Base-by-base conservation (phyloP, 2,329 filamentous ascomycete species). In the Fusarium brachygibbosum region DNA sequence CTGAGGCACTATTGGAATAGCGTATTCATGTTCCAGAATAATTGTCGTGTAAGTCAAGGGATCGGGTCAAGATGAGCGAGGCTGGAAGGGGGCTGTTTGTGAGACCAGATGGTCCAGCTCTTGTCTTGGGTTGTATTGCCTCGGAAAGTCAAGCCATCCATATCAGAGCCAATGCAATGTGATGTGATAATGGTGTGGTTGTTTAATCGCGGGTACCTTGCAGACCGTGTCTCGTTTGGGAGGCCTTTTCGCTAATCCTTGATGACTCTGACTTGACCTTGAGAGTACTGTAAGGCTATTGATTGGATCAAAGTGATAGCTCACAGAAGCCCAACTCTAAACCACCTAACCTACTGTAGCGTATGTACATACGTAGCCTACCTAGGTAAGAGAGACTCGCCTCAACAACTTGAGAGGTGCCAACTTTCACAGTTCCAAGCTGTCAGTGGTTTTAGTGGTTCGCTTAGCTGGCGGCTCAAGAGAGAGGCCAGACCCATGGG, bases 131-230 rank as follows among this genome's bases (percentile, higher is more conserved):
- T 38, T 54, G 49, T 35, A 45, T 29, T 32, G 41, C 25, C 19
- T 59, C 34, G 29, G 21, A 28, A 19, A 50, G 28, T 31, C 13
- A 45, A 31, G 42, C 42, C 42, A 32, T 31, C n/a, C 28, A 51
- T 58, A 14, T 25, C 23, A 25, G 6, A 51, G 48, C 23, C 37
- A 42, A 42, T 35, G 42, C 42, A 59, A 38, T 37, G 56, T 59
- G 53, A 56, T 50, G 38, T 35, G 53, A 45, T 29, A 45, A 55
- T 62, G 54, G 37, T 38, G 19, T 53, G 34, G 48, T 49, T 60
- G 50, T 68, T 66, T 49, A 63, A 61, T 54, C 63, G 71, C 71
- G 71, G 71, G 71, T 73, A 73, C 71, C 71, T 73, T 73, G 71
- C 71, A 73, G 71, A 57, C 54, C 49, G 52, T 70, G 63, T 54